Evolutionary conservation across 1,139 yeast genomes (phyloP).

Genomic region (Pichia sp.): DNA sequence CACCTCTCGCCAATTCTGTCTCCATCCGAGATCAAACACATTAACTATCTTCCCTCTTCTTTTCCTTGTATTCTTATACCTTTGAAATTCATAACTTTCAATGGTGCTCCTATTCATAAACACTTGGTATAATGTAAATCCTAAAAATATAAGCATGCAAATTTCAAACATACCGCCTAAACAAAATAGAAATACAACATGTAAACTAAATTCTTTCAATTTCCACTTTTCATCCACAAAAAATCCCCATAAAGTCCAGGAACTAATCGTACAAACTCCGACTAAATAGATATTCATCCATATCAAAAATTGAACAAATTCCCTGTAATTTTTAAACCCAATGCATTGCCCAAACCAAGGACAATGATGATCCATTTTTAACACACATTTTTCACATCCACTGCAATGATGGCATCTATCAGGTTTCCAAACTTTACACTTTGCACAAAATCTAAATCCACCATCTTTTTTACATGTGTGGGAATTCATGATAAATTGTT

Average conservation of each 20-base stretch:
- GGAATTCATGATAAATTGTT: conserved; percentile 29
- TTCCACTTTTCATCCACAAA: conserved; percentile 29
- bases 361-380: conserved; percentile 88
- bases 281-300: conserved; percentile 49
- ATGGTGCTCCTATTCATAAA: conserved; percentile 69
- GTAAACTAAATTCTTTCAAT: conserved; percentile 47
- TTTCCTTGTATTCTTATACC: conserved; percentile 37
- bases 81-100: conserved; percentile 62
- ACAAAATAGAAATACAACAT: conserved; percentile 54
- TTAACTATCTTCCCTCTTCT: conserved; percentile 34
- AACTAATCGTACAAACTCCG: conserved; percentile 36
- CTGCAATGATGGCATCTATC: conserved; percentile 92
- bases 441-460: conserved; percentile 55
- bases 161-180: conserved; percentile 57
- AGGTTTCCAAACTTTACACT: conserved; percentile 86
- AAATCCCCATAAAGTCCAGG: conserved; percentile 43
- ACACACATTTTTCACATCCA: conserved; percentile 59
- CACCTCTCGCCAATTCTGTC: conserved; percentile 54
- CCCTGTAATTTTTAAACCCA: conserved; percentile 76
- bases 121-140: conserved; percentile 55
- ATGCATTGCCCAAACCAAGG: conserved; percentile 95
- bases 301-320: conserved; percentile 65
- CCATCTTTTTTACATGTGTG: conserved; percentile 39
- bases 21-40: conserved; percentile 66
- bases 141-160: conserved; percentile 53